These are phyloP conservation scores for Tremella mesenterica DNA, from an alignment of 768 basidiomycete genomes.

Conservation along the genomic window DNA sequence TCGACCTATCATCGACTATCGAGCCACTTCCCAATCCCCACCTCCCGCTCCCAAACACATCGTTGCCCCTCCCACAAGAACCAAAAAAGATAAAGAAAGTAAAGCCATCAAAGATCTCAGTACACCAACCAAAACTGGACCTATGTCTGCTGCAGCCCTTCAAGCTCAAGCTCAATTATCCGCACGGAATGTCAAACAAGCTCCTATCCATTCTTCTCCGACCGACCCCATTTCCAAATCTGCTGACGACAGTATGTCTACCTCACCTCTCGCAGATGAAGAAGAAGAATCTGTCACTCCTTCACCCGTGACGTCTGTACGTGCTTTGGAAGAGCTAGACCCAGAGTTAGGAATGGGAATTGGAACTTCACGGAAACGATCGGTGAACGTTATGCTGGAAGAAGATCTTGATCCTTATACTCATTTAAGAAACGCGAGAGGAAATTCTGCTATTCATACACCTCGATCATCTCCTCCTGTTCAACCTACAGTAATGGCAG, in stretches of 20 bases:
- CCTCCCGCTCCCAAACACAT: slow-evolving; percentile 87
- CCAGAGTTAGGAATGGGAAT: slow-evolving; percentile 27
- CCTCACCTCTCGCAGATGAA: slow-evolving; percentile 24
- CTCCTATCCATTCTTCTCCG: slow-evolving; percentile 8
- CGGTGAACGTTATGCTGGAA: slow-evolving; percentile 30
- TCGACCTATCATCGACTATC: slow-evolving; percentile 89
- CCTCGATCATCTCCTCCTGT: slow-evolving; percentile 20
- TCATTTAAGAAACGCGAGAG: slow-evolving; percentile 20
- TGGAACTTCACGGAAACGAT: slow-evolving; percentile 21
- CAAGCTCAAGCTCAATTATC: slow-evolving; percentile 33
- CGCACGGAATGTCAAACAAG: slow-evolving; percentile 5
- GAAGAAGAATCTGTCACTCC: slow-evolving; percentile 25
- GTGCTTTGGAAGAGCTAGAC: slow-evolving; percentile 4
- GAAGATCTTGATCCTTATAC: slow-evolving; percentile 25
- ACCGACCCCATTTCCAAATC: slow-evolving; percentile 11
- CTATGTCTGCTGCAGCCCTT: slow-evolving; percentile 32
- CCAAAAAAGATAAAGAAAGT: slow-evolving; percentile 39
- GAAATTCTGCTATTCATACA: slow-evolving; percentile 29
- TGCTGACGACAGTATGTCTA: slow-evolving; percentile 19
- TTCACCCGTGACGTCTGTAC: slow-evolving; percentile 12
- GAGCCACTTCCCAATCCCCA: slow-evolving; percentile 75
- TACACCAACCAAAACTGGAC: slow-evolving; percentile 28
- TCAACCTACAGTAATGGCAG: slow-evolving; percentile 6
- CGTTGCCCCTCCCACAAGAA: slow-evolving; percentile 56
- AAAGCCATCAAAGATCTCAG: slow-evolving; percentile 24